phyloP scores from a whole-genome alignment of 179 eudicot genomes.

The Spergularia azorica region DNA sequence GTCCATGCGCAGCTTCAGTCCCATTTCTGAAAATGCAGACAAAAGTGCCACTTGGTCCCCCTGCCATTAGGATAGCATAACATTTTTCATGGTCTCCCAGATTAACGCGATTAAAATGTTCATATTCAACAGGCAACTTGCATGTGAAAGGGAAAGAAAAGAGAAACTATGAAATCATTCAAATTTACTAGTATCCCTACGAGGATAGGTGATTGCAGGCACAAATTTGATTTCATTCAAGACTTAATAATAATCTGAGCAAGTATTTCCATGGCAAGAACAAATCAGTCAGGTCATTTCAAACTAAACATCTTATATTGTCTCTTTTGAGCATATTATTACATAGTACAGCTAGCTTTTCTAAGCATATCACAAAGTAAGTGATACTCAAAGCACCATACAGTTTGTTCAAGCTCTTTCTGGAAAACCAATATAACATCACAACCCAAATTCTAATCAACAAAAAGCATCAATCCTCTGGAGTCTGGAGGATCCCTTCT shows the following conservation, averaged over 20 bases:
- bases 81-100: background rate
- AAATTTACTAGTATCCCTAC: background rate
- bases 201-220: background rate
- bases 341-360: background rate
- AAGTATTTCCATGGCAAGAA: background rate
- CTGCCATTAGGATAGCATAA: conserved; percentile 41
- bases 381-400: background rate
- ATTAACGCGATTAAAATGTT: background rate
- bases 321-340: background rate
- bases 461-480: background rate
- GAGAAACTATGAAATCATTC: background rate
- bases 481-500: no score
- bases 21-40: conserved; percentile 97
- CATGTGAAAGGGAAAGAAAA: background rate
- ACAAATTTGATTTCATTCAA: conserved; percentile 4
- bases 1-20: conserved; percentile 88
- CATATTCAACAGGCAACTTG: background rate
- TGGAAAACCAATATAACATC: conserved; percentile 2
- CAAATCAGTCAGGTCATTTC: background rate
- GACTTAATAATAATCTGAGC: background rate
- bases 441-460: background rate
- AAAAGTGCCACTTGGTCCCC: conserved; percentile 98
- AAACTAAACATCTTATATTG: background rate
- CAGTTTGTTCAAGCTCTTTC: background rate
- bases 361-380: background rate